phyloP scores from a whole-genome alignment of 2,329 filamentous ascomycete species.

The Calycina herbarum region DNA sequence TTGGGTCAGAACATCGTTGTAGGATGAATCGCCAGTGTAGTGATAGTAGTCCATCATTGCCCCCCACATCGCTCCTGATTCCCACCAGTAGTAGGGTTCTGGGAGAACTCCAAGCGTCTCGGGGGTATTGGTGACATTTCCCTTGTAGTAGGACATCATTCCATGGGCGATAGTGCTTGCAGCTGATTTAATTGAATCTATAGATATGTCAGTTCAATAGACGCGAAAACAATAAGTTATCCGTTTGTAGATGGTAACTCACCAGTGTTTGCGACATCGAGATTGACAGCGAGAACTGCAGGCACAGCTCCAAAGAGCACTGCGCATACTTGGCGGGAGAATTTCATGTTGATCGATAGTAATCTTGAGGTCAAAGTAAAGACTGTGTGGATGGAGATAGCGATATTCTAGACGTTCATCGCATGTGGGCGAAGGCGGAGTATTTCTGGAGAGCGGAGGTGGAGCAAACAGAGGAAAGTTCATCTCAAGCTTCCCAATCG shows the following conservation, averaged over 20 bases:
- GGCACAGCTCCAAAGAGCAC: conserved; percentile 8
- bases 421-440: not conserved
- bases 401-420: not conserved
- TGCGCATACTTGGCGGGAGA: not conserved
- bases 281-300: conserved; percentile 4
- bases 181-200: conserved; percentile 62
- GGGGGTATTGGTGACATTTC: conserved; percentile 55
- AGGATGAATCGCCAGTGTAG: conserved; percentile 59
- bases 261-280: conserved; percentile 10
- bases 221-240: not conserved
- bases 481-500: not conserved
- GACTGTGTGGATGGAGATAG: not conserved
- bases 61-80: conserved; percentile 57
- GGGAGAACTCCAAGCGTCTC: conserved; percentile 63
- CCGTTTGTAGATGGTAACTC: not conserved
- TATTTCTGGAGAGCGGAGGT: not conserved
- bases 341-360: conserved; percentile 3
- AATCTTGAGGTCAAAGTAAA: not conserved
- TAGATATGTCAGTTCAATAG: conserved; percentile 1
- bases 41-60: conserved; percentile 30
- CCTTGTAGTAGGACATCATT: conserved; percentile 64
- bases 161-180: conserved; percentile 60
- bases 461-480: not conserved
- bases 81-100: conserved; percentile 63
- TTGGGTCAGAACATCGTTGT: conserved; percentile 59